Percentiles rank a stretch among this genome's conserved stretches.
These are phyloP conservation scores for Capsella bursapastoris DNA, from an alignment of 345 rosid genomes.

Conservation along the genomic window DNA sequence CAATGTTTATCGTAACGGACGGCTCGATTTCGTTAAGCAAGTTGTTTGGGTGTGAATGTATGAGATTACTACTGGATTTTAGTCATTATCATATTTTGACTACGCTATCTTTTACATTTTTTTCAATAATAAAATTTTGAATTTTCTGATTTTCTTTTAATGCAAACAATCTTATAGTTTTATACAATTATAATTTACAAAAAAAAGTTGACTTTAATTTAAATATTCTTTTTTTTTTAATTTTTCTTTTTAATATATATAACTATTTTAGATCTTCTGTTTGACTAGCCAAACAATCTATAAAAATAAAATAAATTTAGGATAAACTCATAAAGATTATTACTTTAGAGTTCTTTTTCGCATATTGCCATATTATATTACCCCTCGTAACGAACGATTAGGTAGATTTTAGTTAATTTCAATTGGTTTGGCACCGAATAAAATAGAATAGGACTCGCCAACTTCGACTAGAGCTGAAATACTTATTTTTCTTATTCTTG, in stretches of 20 bases:
- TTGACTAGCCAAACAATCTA: neutral
- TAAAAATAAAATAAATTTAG: too few relatives aligned
- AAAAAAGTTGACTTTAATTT: neutral
- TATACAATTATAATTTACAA: neutral
- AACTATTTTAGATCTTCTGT: neutral
- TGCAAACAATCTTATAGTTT: neutral
- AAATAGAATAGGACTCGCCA: neutral
- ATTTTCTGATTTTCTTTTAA: too few relatives aligned
- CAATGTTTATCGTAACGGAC: conserved; percentile 16
- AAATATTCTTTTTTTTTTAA: too few relatives aligned
- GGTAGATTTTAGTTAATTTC: neutral
- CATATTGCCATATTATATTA: neutral
- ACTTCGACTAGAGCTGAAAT: neutral
- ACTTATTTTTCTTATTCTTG: neutral
- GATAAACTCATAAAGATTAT: too few relatives aligned
- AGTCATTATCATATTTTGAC: neutral
- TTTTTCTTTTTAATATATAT: neutral
- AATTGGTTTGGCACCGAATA: neutral
- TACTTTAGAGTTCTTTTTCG: neutral
- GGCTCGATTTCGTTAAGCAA: conserved; percentile 30
- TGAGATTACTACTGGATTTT: neutral
- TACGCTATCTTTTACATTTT: neutral
- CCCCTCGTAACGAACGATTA: neutral
- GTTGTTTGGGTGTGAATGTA: neutral
- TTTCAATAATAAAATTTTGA: too few relatives aligned